Conservation (phyloP, 441 rosid species). For the Theobroma grandiflorum region DNA sequence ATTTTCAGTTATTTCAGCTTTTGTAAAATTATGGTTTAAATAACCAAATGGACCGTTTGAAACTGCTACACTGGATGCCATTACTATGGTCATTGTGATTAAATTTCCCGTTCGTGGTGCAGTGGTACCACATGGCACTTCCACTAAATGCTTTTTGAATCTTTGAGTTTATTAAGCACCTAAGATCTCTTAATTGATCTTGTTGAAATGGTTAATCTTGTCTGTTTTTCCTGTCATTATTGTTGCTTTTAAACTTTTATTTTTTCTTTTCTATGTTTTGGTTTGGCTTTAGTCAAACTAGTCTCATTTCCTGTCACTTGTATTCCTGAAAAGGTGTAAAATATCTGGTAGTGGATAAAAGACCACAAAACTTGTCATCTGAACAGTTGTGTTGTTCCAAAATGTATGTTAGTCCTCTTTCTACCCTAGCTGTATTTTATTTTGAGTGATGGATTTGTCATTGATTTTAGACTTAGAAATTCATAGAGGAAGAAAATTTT, state of each 20-base stretch:
- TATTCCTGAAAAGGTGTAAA: not conserved
- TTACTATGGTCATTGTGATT: not conserved
- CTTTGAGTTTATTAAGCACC: not conserved
- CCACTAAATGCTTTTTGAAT: not conserved
- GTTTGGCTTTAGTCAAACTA: not conserved
- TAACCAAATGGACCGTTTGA: not conserved
- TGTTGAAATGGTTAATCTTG: not conserved
- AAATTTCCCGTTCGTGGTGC: not conserved
- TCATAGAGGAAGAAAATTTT: not conserved
- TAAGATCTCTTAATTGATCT: not conserved
- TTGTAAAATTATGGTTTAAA: not conserved
- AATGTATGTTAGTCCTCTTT: not conserved
- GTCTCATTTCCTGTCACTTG: not conserved
- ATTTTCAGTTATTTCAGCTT: not conserved
- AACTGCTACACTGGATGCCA: not conserved
- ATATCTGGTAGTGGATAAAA: not conserved
- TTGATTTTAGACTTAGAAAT: not conserved
- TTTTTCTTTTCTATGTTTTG: not conserved
- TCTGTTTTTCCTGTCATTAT: not conserved
- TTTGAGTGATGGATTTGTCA: not conserved
- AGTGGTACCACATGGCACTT: not conserved
- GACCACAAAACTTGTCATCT: constrained; percentile 11
- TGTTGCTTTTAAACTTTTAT: not conserved
- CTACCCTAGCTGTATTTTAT: not conserved
- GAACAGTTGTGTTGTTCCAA: not conserved